Evolutionary conservation across 257 asterid species (phyloP), one percentile per base, ranked within the genome.

Genomic region (Perilla frutescens): DNA sequence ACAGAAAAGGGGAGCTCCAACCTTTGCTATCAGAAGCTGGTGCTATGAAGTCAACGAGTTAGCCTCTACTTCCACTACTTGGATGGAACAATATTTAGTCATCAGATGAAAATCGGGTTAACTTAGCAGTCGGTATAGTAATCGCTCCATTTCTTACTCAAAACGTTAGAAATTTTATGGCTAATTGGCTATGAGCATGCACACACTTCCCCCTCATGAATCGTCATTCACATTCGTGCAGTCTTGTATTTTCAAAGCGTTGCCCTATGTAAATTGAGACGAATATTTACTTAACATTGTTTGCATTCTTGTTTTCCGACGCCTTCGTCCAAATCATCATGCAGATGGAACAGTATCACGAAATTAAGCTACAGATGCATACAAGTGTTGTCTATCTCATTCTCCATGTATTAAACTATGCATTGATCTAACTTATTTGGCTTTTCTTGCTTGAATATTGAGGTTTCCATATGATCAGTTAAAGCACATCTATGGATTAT

Each of bases 1-100:
- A 71, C 69, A 47, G 69, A 7, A 71, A 63, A 47, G 76, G 76
- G 43, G 69, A 60, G 58, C 69, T 71, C 61, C 40, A 48, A 36
- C 51, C 68, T 29, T 60, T 71, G 69, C 53, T 71, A 47, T 59
- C 12, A 8, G 76, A 71, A 60, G 76, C 62, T 11, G 76, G 76
- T 48, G 62, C 62, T 8, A 36, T 45, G 39, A 71, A 71, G 60
- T 50, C 59, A 39, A 11, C 47, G 60, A 71, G 76, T 58, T 71
- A 47, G 60, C 32, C 31, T n/a, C 14, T 44, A 29, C 20, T 63
- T 43, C 55, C 32, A 9, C 48, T 63, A 14, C 6, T 62, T 40
- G 12, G 47, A 13, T 40, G 8, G 39, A 14, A 32, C 14, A 32
- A 1, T 26, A 63, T 44, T 43, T 26, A 43, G 29, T 62, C 68